Base-by-base conservation (phyloP, 2,329 filamentous ascomycete species). In the Penicillium italicum region DNA sequence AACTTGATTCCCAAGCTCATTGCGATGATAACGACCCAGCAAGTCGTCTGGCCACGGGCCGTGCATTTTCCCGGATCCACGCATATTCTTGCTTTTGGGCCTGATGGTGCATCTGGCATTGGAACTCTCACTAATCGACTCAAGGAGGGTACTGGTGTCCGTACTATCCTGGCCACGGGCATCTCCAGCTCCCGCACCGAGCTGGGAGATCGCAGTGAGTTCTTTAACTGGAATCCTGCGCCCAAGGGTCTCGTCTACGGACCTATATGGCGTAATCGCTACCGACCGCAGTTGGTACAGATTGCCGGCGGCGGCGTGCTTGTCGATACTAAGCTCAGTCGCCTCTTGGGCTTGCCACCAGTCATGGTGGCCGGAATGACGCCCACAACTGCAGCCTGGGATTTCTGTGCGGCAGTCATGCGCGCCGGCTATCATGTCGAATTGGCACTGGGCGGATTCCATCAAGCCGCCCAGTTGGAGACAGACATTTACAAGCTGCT, bases 261-360 rank as follows among this genome's bases (percentile, higher is more conserved):
- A 36, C 33, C 33, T 36, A 36, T 36, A 36, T 36, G 33, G 33
- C 33, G 33, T 16, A 36, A 36, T 36, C 33, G 33, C 33, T 36
- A 36, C 16, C 33, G 33, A 36, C 33, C 33, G 33, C 33, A 36
- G 33, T 36, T 36, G 16, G 33, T 36, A n/a, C 33, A 36, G 33
- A 36, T 36, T 36, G 33, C 33, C 16, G 33, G 33, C 33, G 33
- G 33, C 33, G 33, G 33, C 33, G 33, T 36, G 33, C 37, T 90
- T 66, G 91, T 97, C 49, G 93, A 97, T 72, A 97, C 93, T 60
- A 97, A 96, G 80, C 95, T 96, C 89, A 94, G 89, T 74, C 83
- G 90, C 64, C 79, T 95, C 18, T 80, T 96, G 16, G 91, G 91
- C 64, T 79, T 94, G 9, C 90, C 91, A 8, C 91, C 91, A 0